Base-by-base conservation (phyloP, 2,329 filamentous ascomycete genomes). In the Incumbomyces delicatus region DNA sequence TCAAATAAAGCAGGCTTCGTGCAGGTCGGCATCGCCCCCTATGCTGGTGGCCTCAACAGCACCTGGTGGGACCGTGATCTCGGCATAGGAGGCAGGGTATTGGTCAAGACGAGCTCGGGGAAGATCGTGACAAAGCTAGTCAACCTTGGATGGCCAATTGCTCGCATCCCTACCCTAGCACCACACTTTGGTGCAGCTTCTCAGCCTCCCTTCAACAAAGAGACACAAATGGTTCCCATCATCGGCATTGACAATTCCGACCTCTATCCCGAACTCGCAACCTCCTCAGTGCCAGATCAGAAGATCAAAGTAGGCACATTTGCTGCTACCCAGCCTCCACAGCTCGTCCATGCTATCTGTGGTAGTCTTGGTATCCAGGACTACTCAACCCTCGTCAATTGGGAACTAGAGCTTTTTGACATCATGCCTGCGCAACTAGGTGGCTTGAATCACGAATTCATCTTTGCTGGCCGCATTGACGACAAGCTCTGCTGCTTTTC, bases 11-110 rank as follows among this genome's bases (percentile, higher is more conserved):
- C 85, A 29, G 90, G 92, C 45, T 98, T 87, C 61, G 65, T 87
- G 22, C 87, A 96, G 69, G 76, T 96, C 6, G 90, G 87, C 18
- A 87, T 96, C 44, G 89, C 92, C 2, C 92, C 86, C 1, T 98
- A 96, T 62, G 90, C 88, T 8, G 90, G 92, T 42, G 88, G 74
- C 1, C 69, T 96, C 51, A 92, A 89, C 62, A 73, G 75, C 52
- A 96, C 92, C 1, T 96, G 92, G 92, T 96, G 89, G 90, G 92
- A 96, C 65, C 80, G 92, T 32, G 92, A 98, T 64, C 75, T 98
- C 43, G 83, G 85, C 54, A 85, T 96, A 57, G 92, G 88, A 53
- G 92, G 92, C 33, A 76, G 88, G 37, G 90, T 96, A 3, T 73
- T 96, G 41, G 81, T 96, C 38, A 85, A 81, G 53, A 63, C 74